A percentile compares a stretch with the other conserved stretches of the same genome.
These are phyloP conservation scores for Fonsecaea erecta DNA, from an alignment of 2,329 filamentous ascomycete species.

Conservation along the genomic window DNA sequence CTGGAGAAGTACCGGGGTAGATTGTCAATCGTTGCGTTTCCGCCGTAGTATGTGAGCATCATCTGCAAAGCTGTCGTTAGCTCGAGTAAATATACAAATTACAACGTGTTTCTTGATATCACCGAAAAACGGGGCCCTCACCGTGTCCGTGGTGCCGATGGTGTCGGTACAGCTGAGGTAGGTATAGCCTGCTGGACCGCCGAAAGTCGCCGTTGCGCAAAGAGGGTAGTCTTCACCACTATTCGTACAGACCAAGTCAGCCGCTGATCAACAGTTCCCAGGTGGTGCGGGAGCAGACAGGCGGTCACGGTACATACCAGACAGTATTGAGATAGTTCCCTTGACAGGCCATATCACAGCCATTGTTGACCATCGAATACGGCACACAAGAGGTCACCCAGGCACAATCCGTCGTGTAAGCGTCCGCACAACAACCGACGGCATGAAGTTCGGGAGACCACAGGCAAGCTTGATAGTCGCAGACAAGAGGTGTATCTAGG, in stretches of 20 bases:
- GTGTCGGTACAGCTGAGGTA: conserved; percentile 20
- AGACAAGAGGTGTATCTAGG: conserved; percentile 16
- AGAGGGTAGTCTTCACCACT: conserved; percentile 8
- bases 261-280: not conserved
- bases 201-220: conserved; percentile 21
- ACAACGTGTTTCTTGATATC: no score
- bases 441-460: conserved; percentile 16
- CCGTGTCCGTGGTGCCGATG: conserved; percentile 14
- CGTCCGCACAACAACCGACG: conserved; percentile 15
- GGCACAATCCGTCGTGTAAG: conserved; percentile 15
- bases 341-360: conserved; percentile 19
- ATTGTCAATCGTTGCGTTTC: conserved; percentile 1
- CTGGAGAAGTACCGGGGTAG: conserved; percentile 16
- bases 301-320: conserved; percentile 6
- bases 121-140: not conserved
- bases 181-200: conserved; percentile 17
- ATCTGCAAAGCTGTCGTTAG: not conserved
- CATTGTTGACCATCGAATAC: conserved; percentile 16
- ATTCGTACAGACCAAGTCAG: not conserved
- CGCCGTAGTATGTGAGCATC: conserved; percentile 15
- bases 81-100: not conserved
- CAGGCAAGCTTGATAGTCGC: conserved; percentile 18
- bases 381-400: conserved; percentile 20
- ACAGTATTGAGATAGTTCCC: conserved; percentile 17
- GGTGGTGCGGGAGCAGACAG: not conserved